A percentile compares a stretch with the other conserved stretches of the same genome.
Conservation (phyloP, 164 flowering plant genomes). For the Cinnamomum chago region DNA sequence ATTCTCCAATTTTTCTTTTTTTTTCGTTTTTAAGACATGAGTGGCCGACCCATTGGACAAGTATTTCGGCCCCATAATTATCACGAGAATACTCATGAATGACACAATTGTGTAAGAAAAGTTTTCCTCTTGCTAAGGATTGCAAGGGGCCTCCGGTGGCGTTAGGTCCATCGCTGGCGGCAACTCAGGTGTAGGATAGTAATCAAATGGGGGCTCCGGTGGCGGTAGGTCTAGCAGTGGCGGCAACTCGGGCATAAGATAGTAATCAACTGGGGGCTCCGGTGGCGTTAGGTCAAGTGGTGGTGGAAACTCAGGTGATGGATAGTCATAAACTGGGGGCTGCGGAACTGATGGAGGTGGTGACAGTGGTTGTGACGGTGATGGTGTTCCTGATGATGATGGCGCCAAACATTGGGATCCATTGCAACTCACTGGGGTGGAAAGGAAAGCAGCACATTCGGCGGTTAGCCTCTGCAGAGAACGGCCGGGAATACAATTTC, state of each 20-base stretch:
- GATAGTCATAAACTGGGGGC: conserved; percentile 16
- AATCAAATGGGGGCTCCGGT: background rate
- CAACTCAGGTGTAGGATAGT: background rate
- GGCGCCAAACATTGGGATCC: conserved; percentile 1
- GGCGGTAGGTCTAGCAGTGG: background rate
- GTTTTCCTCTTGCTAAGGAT: background rate
- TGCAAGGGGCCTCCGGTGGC: background rate
- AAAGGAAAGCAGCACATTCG: conserved; percentile 44
- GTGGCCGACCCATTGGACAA: no score
- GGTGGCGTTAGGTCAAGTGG: conserved; percentile 13
- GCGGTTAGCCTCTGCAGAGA: conserved; percentile 33
- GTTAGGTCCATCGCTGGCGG: background rate
- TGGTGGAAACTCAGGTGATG: conserved; percentile 13
- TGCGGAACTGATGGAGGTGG: conserved; percentile 31
- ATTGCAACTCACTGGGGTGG: conserved; percentile 49
- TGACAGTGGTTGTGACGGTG: conserved; percentile 8
- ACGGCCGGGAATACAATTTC: conserved; percentile 55
- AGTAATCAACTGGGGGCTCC: conserved; percentile 10
- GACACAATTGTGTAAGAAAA: no score
- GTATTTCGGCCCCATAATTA: no score
- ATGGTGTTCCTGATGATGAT: conserved; percentile 5
- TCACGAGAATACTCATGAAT: no score
- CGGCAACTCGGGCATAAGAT: background rate
- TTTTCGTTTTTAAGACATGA: no score
- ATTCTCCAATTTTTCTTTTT: no score